Evolutionary conservation across 331 rosid species (phyloP).

Genomic region (Rhamnella rubrinervis): DNA sequence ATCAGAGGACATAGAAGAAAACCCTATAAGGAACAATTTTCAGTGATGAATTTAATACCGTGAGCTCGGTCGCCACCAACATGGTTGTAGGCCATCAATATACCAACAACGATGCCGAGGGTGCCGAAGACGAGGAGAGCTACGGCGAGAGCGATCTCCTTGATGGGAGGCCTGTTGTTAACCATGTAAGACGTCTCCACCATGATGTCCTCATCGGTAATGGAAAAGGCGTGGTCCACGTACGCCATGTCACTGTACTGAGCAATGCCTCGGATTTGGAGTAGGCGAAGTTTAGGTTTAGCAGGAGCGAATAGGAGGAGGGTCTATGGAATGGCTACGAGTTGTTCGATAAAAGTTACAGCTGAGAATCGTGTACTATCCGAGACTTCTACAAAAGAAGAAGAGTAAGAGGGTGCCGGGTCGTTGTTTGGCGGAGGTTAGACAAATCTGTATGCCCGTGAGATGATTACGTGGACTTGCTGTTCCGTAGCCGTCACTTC

Average conservation of each 20-base stretch:
- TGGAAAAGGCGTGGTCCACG: constrained; percentile 95
- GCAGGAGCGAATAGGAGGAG: neutral
- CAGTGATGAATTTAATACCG: constrained; percentile 41
- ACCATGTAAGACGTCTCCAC: constrained; percentile 74
- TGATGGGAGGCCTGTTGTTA: constrained; percentile 83
- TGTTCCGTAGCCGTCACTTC: too few species aligned
- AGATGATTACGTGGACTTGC: too few species aligned
- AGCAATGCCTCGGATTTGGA: neutral
- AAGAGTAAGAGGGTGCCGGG: neutral
- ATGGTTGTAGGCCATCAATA: constrained; percentile 76
- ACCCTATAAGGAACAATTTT: constrained; percentile 3
- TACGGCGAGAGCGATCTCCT: constrained; percentile 94
- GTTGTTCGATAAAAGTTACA: neutral
- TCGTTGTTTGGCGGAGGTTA: too few species aligned
- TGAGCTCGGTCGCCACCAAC: constrained; percentile 95
- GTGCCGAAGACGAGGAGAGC: constrained; percentile 83
- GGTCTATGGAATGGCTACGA: neutral
- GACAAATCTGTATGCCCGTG: too few species aligned
- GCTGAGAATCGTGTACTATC: neutral
- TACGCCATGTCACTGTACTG: constrained; percentile 52
- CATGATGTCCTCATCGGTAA: constrained; percentile 92
- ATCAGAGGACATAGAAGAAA: constrained; percentile 4
- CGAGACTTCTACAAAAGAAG: neutral
- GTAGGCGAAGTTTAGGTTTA: neutral
- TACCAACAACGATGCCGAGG: constrained; percentile 72